Conservation (phyloP, 352 stramenopile species). For the Phytophthora tentaculata region DNA sequence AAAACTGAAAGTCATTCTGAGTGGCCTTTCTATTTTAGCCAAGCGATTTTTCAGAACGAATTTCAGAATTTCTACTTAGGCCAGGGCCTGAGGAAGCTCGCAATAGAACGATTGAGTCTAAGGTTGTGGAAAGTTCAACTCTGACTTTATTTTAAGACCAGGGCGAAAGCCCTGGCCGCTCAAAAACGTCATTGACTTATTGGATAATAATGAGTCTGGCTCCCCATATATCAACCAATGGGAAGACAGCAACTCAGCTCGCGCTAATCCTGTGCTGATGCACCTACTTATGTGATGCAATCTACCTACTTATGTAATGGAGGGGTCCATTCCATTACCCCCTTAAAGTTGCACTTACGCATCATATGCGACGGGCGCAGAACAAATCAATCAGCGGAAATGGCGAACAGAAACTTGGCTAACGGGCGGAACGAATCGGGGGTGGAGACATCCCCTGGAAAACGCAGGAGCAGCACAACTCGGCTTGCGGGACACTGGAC, state of each 20-base stretch:
- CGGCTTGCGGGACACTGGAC: too few species aligned
- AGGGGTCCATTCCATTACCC: background rate
- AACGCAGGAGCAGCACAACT: too few species aligned
- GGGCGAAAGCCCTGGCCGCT: background rate
- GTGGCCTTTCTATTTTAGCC: too few species aligned
- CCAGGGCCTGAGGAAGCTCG: too few species aligned
- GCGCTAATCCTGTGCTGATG: background rate
- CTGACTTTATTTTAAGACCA: background rate
- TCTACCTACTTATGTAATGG: background rate
- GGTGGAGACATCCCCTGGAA: background rate
- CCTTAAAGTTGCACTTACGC: background rate
- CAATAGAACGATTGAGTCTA: too few species aligned
- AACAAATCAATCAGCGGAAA: background rate
- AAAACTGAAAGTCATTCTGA: too few species aligned
- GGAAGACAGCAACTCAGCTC: background rate
- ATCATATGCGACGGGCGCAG: background rate
- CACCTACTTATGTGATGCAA: background rate
- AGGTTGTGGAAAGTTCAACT: background rate
- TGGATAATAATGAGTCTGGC: background rate
- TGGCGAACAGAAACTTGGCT: background rate
- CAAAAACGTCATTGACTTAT: background rate
- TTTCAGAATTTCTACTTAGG: too few species aligned
- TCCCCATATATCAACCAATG: background rate
- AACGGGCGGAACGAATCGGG: background rate
- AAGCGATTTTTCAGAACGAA: too few species aligned